Conservation (phyloP, 225 moss, liverwort and hornwort genomes). For the Polytrichum formosum region DNA sequence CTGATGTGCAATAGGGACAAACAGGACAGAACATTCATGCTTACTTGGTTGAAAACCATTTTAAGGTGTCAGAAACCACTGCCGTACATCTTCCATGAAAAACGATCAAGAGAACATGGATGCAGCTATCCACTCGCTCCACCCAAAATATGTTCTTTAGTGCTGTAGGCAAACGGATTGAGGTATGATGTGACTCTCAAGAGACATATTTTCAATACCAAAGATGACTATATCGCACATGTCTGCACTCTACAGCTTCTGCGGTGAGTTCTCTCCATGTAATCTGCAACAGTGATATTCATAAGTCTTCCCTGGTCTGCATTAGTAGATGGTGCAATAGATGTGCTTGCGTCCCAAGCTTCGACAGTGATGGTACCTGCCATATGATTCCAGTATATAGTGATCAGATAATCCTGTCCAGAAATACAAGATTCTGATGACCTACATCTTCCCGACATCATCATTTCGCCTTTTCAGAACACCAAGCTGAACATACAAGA, state of each 20-base stretch:
- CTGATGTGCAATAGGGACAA: too few relatives aligned
- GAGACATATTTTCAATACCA: constrained; percentile 36
- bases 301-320: constrained; percentile 34
- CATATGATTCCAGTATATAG: constrained; percentile 5
- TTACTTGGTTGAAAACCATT: constrained; percentile 44
- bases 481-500: neutral
- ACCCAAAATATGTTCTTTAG: constrained; percentile 42
- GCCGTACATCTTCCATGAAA: constrained; percentile 41
- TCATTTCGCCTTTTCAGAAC: neutral
- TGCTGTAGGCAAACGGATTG: constrained; percentile 40
- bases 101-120: constrained; percentile 45
- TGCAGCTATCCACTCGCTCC: constrained; percentile 52
- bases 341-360: constrained; percentile 16
- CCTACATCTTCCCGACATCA: neutral
- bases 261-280: constrained; percentile 25
- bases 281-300: constrained; percentile 32
- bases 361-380: constrained; percentile 37
- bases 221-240: constrained; percentile 36
- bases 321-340: constrained; percentile 27
- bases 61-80: constrained; percentile 34
- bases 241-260: constrained; percentile 29
- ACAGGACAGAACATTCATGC: neutral
- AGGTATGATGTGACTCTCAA: constrained; percentile 30
- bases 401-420: constrained; percentile 6
- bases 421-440: neutral